These are phyloP conservation scores for Verbascum thapsus DNA, from an alignment of 257 asterid species.

Conservation along the genomic window DNA sequence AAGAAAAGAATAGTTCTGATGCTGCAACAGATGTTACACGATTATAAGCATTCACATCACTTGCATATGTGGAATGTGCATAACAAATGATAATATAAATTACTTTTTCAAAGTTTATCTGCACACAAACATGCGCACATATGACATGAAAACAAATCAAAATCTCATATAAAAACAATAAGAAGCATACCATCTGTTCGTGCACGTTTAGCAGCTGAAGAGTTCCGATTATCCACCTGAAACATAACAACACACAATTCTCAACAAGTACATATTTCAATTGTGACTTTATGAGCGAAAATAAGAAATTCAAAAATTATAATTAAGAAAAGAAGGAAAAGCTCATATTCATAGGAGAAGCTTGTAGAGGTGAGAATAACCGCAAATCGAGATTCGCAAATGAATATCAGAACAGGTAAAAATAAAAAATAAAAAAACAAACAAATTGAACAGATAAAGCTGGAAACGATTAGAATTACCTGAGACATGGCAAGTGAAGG, in stretches of 20 bases:
- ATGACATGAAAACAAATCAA: background rate
- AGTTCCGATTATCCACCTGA: conserved; percentile 78
- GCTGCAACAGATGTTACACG: conserved; percentile 16
- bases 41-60: background rate
- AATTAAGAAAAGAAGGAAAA: background rate
- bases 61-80: background rate
- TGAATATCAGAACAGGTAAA: background rate
- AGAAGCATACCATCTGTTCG: conserved; percentile 69
- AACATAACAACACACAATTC: conserved; percentile 15
- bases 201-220: conserved; percentile 83
- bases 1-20: too few relatives aligned
- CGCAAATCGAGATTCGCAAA: background rate
- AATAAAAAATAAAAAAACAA: background rate
- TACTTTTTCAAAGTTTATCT: background rate
- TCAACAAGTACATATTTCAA: conserved; percentile 10
- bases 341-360: background rate
- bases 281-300: conserved; percentile 3
- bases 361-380: background rate
- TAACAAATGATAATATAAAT: background rate
- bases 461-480: conserved; percentile 18
- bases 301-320: background rate
- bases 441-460: background rate
- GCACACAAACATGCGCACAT: background rate
- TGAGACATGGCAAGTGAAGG: conserved; percentile 38
- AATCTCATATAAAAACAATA: background rate